A percentile compares a stretch with the other conserved stretches of the same genome.
Evolutionary conservation across 352 stramenopile species (phyloP).

Genomic region (Phytophthora nicotianae): DNA sequence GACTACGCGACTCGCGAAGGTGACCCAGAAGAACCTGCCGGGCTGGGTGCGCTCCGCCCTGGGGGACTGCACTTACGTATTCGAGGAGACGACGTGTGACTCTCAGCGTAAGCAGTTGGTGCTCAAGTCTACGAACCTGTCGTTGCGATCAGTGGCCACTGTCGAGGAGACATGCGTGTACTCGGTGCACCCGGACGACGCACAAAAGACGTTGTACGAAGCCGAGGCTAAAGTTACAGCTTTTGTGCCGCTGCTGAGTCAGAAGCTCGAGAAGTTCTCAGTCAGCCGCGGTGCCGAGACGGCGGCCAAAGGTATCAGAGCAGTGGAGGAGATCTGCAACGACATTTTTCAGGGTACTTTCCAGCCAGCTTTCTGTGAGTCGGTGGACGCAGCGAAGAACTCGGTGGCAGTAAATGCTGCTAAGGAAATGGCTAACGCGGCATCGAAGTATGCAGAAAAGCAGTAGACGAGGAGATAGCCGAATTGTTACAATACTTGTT

Average conservation of each 20-base stretch:
- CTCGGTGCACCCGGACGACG: constrained; percentile 65
- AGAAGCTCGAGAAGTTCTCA: constrained; percentile 86
- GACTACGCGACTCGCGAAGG: constrained; percentile 74
- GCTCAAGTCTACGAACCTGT: constrained; percentile 85
- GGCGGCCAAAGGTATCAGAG: constrained; percentile 78
- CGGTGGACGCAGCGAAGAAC: constrained; percentile 12
- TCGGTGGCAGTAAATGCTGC: constrained; percentile 15
- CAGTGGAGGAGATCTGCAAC: constrained; percentile 81
- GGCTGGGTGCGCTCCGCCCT: constrained; percentile 72
- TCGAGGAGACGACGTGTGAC: constrained; percentile 83
- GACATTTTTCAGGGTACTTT: constrained; percentile 89
- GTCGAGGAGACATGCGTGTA: constrained; percentile 88
- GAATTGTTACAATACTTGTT: not conserved
- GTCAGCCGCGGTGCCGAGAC: constrained; percentile 74
- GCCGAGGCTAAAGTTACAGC: constrained; percentile 81
- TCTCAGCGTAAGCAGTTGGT: constrained; percentile 62
- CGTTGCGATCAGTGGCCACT: constrained; percentile 74
- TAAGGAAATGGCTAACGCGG: constrained; percentile 1
- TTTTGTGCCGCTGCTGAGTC: constrained; percentile 80
- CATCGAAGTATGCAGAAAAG: constrained; percentile 16
- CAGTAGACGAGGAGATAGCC: constrained; percentile 7
- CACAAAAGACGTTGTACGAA: constrained; percentile 64
- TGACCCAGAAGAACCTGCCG: constrained; percentile 77
- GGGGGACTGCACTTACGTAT: constrained; percentile 79
- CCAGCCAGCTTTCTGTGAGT: constrained; percentile 65